Evolutionary conservation across 2,329 filamentous ascomycete species (phyloP).

Genomic region (Colletotrichum paranaense): DNA sequence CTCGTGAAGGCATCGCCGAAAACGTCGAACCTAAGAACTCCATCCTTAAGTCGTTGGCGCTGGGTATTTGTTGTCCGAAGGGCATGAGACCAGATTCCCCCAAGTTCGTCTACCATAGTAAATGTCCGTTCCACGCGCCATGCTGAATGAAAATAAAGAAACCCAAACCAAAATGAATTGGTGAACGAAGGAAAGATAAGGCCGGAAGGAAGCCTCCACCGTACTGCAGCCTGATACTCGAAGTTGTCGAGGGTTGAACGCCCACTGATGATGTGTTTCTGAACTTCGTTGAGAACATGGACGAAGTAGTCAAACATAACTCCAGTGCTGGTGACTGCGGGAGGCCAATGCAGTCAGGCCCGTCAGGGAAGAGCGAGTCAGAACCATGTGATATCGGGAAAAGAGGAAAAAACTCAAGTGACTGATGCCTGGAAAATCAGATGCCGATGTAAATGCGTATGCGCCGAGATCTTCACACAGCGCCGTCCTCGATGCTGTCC

Average conservation of each 20-base stretch:
- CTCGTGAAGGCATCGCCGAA: constrained; percentile 29
- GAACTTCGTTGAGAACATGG: not conserved
- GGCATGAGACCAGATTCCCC: constrained; percentile 23
- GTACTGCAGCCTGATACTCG: not conserved
- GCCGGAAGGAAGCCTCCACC: not conserved
- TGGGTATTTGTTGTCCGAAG: constrained; percentile 29
- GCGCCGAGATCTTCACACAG: constrained; percentile 6
- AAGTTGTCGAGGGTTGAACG: constrained; percentile 10
- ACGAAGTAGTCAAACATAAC: not conserved
- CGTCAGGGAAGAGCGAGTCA: not conserved
- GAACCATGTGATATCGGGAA: not conserved
- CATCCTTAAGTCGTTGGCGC: constrained; percentile 23
- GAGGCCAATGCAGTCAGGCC: not conserved
- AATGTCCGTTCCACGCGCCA: constrained; percentile 34
- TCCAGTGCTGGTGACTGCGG: not conserved
- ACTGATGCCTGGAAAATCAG: not conserved
- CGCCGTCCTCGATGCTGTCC: constrained; percentile 3
- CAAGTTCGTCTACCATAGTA: constrained; percentile 31
- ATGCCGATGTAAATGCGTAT: constrained; percentile 33
- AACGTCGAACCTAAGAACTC: constrained; percentile 32
- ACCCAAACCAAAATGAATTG: constrained; percentile 9
- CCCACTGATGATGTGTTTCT: constrained; percentile 2
- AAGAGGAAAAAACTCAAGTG: not conserved
- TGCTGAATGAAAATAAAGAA: constrained; percentile 36
- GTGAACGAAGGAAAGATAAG: constrained; percentile 13